Conservation (phyloP, 352 stramenopile genomes). For the Bremia lactucae region DNA sequence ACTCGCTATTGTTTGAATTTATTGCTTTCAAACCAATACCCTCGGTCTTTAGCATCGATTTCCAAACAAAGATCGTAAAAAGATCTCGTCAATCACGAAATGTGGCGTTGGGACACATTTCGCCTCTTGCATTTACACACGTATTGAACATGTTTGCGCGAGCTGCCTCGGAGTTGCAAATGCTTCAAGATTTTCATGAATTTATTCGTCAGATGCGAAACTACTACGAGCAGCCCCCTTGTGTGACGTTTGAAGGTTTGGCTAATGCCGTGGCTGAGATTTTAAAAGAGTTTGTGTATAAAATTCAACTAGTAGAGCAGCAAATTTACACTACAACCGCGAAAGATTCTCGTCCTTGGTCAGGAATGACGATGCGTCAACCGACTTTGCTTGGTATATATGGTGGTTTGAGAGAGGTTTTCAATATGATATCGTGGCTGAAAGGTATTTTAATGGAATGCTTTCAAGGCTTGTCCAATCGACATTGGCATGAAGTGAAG, state of each 20-base stretch:
- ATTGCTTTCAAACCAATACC: slow-evolving; percentile 1
- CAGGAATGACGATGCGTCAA: slow-evolving; percentile 14
- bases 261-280: slow-evolving; percentile 31
- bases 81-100: slow-evolving; percentile 14
- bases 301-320: slow-evolving; percentile 18
- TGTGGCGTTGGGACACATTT: slow-evolving; percentile 39
- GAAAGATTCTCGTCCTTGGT: slow-evolving; percentile 15
- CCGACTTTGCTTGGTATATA: slow-evolving; percentile 36
- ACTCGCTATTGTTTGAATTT: slow-evolving; percentile 43
- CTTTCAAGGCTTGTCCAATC: slow-evolving; percentile 18
- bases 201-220: slow-evolving; percentile 13
- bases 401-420: slow-evolving; percentile 33
- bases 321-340: neutral
- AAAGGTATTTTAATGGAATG: slow-evolving; percentile 19
- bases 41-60: slow-evolving; percentile 27
- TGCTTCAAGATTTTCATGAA: slow-evolving; percentile 32
- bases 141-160: slow-evolving; percentile 23
- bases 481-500: slow-evolving; percentile 17
- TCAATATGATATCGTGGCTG: slow-evolving; percentile 36
- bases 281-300: slow-evolving; percentile 12
- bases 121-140: slow-evolving; percentile 25
- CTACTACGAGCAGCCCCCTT: slow-evolving; percentile 11
- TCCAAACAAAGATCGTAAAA: slow-evolving; percentile 15
- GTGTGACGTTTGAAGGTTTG: slow-evolving; percentile 38
- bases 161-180: slow-evolving; percentile 35